Conservation (phyloP, 2,329 filamentous ascomycete species). For the Venturia aucupariae region DNA sequence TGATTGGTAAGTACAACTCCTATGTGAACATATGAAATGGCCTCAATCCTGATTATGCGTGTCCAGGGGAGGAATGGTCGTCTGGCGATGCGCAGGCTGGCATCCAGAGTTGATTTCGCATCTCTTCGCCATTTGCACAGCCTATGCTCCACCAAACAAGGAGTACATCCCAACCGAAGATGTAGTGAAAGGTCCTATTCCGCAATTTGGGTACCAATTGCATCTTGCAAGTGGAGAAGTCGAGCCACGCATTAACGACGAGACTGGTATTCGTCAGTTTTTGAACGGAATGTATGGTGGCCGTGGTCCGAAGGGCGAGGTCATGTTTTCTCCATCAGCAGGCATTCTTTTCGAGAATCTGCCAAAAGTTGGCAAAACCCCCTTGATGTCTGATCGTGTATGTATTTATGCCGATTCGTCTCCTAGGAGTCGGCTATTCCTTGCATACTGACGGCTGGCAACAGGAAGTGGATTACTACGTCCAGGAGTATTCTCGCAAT, state of each 20-base stretch:
- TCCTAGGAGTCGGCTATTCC: neutral
- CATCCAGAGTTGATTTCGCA: constrained; percentile 58
- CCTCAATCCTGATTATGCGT: neutral
- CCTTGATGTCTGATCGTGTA: constrained; percentile 53
- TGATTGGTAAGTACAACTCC: constrained; percentile 58
- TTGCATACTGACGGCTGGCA: neutral
- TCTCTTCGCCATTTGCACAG: constrained; percentile 74
- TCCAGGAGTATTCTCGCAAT: constrained; percentile 57
- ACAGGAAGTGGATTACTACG: constrained; percentile 67
- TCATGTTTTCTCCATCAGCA: constrained; percentile 47
- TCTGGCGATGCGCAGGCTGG: constrained; percentile 15
- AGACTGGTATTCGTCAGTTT: constrained; percentile 58
- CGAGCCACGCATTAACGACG: constrained; percentile 38
- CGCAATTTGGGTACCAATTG: constrained; percentile 76
- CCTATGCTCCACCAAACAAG: constrained; percentile 51
- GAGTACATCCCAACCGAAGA: constrained; percentile 49
- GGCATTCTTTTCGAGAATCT: constrained; percentile 48
- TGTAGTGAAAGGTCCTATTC: constrained; percentile 48
- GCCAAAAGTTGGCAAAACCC: constrained; percentile 40
- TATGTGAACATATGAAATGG: neutral
- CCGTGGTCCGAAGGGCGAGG: constrained; percentile 44
- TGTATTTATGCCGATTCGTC: constrained; percentile 17
- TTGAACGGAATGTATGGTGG: constrained; percentile 65
- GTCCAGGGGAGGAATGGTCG: constrained; percentile 15
- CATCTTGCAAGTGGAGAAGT: constrained; percentile 61